Evolutionary conservation across 2,329 filamentous ascomycete genomes (phyloP).

Genomic region (Curvularia hawaiiensis): DNA sequence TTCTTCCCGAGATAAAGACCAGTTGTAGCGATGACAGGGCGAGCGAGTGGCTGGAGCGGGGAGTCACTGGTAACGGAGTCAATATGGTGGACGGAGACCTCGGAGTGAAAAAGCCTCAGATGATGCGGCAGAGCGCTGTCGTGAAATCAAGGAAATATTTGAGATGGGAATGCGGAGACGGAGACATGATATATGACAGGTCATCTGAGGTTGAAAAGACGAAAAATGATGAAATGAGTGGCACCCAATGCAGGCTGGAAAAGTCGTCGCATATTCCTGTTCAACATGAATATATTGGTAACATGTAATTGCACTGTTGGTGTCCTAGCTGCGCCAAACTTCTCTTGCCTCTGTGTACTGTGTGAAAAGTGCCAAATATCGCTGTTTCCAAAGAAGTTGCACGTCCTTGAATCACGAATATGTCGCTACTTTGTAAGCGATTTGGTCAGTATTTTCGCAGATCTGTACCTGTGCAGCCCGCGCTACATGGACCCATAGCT

Average conservation of each 20-base stretch:
- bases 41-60: constrained; percentile 26
- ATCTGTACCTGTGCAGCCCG: too few species aligned
- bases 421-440: too few species aligned
- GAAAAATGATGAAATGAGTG: background rate
- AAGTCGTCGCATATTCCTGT: background rate
- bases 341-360: background rate
- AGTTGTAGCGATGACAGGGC: constrained; percentile 20
- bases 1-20: constrained; percentile 18
- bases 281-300: background rate
- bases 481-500: background rate
- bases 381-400: background rate
- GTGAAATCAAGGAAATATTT: constrained; percentile 9
- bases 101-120: constrained; percentile 7
- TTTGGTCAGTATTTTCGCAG: background rate
- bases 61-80: constrained; percentile 2
- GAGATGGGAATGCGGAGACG: constrained; percentile 11
- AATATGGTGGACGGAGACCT: constrained; percentile 12
- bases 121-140: constrained; percentile 1
- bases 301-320: background rate
- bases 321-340: background rate
- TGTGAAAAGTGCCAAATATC: background rate
- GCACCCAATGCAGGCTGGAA: background rate
- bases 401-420: background rate
- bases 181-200: background rate
- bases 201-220: background rate